Conservation (phyloP, 164 flowering plant genomes). For the Sextonia rubra region DNA sequence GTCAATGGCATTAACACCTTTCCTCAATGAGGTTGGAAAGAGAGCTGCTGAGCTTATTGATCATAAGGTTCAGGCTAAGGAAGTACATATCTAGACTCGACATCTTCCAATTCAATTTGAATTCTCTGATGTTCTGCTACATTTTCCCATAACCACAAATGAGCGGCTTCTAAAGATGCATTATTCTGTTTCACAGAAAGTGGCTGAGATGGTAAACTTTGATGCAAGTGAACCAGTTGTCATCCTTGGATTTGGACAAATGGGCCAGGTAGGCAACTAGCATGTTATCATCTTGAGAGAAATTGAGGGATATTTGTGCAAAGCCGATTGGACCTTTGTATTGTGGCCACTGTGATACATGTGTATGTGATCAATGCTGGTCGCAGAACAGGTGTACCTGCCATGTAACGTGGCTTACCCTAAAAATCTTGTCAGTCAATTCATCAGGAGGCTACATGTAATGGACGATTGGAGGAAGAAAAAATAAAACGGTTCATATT, state of each 20-base stretch:
- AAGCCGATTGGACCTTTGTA: too few species aligned
- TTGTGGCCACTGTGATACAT: too few species aligned
- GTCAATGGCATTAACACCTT: conserved; percentile 96
- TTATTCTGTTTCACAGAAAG: conserved; percentile 40
- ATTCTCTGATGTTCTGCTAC: not conserved
- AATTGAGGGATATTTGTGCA: not conserved
- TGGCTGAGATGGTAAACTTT: conserved; percentile 49
- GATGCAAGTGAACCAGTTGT: conserved; percentile 89
- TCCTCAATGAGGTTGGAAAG: conserved; percentile 84
- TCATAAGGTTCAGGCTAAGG: conserved; percentile 42
- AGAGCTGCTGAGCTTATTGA: conserved; percentile 67
- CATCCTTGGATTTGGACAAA: conserved; percentile 90
- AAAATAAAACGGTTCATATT: not conserved
- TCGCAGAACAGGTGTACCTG: not conserved
- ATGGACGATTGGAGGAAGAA: not conserved
- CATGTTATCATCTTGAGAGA: conserved; percentile 5
- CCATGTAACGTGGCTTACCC: not conserved
- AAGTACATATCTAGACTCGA: conserved; percentile 37
- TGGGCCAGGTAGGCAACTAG: conserved; percentile 72
- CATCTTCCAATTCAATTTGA: not conserved
- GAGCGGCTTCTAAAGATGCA: conserved; percentile 4
- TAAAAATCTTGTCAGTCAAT: not conserved
- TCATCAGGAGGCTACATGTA: not conserved
- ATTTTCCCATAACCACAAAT: not conserved
- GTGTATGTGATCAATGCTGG: not conserved